phyloP scores from a whole-genome alignment of 371 early-diverging fungal species.

The Saksenaea oblongispora region DNA sequence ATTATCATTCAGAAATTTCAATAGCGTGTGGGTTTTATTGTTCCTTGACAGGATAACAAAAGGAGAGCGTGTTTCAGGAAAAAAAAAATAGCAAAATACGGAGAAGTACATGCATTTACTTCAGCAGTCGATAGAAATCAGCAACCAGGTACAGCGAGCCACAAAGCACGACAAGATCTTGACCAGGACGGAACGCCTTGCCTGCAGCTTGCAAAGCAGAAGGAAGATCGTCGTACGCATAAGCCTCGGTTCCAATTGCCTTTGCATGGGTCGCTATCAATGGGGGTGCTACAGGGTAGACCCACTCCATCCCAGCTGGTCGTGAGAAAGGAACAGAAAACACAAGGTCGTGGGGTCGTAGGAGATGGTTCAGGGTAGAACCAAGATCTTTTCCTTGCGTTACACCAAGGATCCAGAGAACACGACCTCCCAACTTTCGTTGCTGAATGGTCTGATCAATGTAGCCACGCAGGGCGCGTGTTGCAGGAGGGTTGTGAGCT shows the following conservation, averaged over 20 bases:
- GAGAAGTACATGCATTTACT: not conserved
- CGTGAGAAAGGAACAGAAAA: conserved; percentile 70
- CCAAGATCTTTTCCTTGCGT: conserved; percentile 71
- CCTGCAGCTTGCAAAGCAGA: conserved; percentile 26
- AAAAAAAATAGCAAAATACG: not conserved
- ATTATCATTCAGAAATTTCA: too few species aligned
- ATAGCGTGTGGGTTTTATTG: too few species aligned
- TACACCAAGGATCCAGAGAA: conserved; percentile 81
- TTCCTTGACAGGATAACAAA: not conserved
- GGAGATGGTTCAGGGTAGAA: conserved; percentile 56
- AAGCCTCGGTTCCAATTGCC: conserved; percentile 8
- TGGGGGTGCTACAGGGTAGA: conserved; percentile 48
- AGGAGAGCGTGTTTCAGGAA: not conserved
- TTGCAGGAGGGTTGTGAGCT: conserved; percentile 86
- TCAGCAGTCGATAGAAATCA: conserved; percentile 59
- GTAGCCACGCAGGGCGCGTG: conserved; percentile 61
- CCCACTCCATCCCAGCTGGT: conserved; percentile 91
- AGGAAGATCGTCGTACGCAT: conserved; percentile 19
- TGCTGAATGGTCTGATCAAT: conserved; percentile 46
- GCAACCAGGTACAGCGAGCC: conserved; percentile 89
- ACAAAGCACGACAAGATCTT: conserved; percentile 67
- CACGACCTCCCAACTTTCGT: conserved; percentile 13
- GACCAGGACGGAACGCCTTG: conserved; percentile 11
- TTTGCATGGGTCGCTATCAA: conserved; percentile 36
- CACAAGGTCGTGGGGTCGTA: conserved; percentile 59